phyloP scores from a whole-genome alignment of 2,329 filamentous ascomycete genomes.

The Alternaria ethzedia region DNA sequence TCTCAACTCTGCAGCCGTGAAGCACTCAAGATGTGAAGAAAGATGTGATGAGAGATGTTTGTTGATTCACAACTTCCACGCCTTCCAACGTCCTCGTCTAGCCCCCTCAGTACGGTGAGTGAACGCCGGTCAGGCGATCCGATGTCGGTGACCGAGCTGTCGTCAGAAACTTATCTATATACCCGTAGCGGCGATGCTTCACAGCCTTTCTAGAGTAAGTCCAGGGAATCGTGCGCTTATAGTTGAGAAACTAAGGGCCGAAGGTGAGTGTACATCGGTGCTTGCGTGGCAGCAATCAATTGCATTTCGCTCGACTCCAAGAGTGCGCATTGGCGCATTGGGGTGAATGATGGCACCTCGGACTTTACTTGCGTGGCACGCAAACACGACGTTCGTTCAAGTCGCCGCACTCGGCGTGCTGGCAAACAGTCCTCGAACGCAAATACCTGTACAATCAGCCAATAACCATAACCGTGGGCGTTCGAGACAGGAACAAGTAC shows the following conservation, averaged over 20 bases:
- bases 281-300: background rate
- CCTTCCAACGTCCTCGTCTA: background rate
- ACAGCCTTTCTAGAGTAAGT: background rate
- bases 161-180: background rate
- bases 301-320: background rate
- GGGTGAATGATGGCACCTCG: background rate
- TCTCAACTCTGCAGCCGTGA: background rate
- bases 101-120: background rate
- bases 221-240: background rate
- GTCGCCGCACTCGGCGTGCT: constrained; percentile 8
- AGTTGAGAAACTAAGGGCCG: background rate
- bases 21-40: background rate
- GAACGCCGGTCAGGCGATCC: background rate
- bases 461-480: background rate
- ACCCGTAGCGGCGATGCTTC: background rate
- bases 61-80: background rate
- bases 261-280: background rate
- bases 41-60: background rate
- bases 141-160: background rate
- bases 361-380: background rate
- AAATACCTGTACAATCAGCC: background rate
- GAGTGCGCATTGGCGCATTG: constrained; percentile 11
- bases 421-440: constrained; percentile 9
- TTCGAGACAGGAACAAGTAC: constrained; percentile 4
- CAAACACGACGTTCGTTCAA: constrained; percentile 14